A percentile compares a stretch with the other conserved stretches of the same genome.
Conservation (phyloP, 2,329 filamentous ascomycete species). For the Alternaria postmessia region DNA sequence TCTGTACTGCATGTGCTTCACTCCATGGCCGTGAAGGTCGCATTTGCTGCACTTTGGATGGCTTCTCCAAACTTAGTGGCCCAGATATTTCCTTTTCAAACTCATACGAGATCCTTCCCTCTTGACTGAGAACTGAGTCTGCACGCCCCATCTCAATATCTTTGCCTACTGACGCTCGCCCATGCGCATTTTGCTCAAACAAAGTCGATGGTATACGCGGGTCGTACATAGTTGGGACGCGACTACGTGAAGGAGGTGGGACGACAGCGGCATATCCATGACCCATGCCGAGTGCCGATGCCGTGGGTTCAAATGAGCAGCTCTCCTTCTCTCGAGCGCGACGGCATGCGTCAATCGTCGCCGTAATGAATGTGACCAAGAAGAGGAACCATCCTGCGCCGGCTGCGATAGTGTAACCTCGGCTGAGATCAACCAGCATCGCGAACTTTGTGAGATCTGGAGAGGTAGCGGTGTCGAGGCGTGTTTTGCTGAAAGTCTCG, state of each 20-base stretch:
- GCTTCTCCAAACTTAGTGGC: slow-evolving; percentile 29
- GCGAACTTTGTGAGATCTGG: slow-evolving; percentile 28
- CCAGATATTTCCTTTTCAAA: slow-evolving; percentile 24
- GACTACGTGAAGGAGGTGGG: slow-evolving; percentile 20
- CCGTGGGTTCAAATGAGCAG: slow-evolving; percentile 43
- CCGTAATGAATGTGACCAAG: slow-evolving; percentile 24
- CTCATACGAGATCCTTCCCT: slow-evolving; percentile 8
- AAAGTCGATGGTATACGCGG: slow-evolving; percentile 22
- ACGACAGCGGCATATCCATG: slow-evolving; percentile 31
- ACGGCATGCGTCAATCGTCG: slow-evolving; percentile 26
- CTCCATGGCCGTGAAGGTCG: slow-evolving; percentile 43
- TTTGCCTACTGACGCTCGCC: slow-evolving; percentile 16
- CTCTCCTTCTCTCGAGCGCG: slow-evolving; percentile 25
- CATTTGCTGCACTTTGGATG: slow-evolving; percentile 22
- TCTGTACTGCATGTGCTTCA: slow-evolving; percentile 24
- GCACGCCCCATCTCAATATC: slow-evolving; percentile 21
- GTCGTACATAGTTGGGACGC: slow-evolving; percentile 38
- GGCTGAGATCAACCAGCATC: slow-evolving; percentile 33
- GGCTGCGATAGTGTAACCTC: slow-evolving; percentile 26
- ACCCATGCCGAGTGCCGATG: slow-evolving; percentile 39
- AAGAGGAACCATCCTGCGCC: slow-evolving; percentile 30
- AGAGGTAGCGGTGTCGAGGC: slow-evolving; percentile 23
- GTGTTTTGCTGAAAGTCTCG: slow-evolving; percentile 11
- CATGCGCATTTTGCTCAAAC: slow-evolving; percentile 28
- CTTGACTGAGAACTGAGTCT: slow-evolving; percentile 28